These are phyloP conservation scores for Boletus reticulatus DNA, from an alignment of 768 basidiomycete genomes.

Conservation along the genomic window DNA sequence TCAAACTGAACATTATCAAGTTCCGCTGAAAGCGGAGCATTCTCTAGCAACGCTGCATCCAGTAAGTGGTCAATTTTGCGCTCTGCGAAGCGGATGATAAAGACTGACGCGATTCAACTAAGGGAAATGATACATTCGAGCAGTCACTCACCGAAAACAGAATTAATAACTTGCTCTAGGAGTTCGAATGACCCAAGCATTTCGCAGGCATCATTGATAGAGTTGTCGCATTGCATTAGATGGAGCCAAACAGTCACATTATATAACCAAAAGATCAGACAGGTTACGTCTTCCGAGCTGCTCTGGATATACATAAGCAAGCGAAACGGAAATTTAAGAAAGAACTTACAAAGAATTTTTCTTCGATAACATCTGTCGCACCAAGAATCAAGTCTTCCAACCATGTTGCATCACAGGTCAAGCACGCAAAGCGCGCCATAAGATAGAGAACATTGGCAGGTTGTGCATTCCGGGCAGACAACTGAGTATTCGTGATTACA, in stretches of 20 bases:
- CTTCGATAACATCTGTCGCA: slow-evolving; percentile 90
- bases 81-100: slow-evolving; percentile 92
- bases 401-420: slow-evolving; percentile 89
- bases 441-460: slow-evolving; percentile 93
- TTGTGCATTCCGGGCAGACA: slow-evolving; percentile 69
- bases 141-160: slow-evolving; percentile 74
- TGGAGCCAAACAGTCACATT: slow-evolving; percentile 91
- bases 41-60: slow-evolving; percentile 80
- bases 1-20: slow-evolving; percentile 89
- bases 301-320: slow-evolving; percentile 45
- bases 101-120: slow-evolving; percentile 52
- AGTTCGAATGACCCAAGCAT: slow-evolving; percentile 80
- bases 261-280: slow-evolving; percentile 91
- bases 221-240: slow-evolving; percentile 81
- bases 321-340: slow-evolving; percentile 1
- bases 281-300: slow-evolving; percentile 80
- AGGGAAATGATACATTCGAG: not conserved
- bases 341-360: slow-evolving; percentile 80
- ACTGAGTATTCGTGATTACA: slow-evolving; percentile 72
- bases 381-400: slow-evolving; percentile 90
- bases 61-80: slow-evolving; percentile 83
- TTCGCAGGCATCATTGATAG: slow-evolving; percentile 77
- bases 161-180: slow-evolving; percentile 90
- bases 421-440: slow-evolving; percentile 88
- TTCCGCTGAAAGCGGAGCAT: slow-evolving; percentile 71